Evolutionary conservation across 2,329 filamentous ascomycete genomes (phyloP).

Genomic region (Cytospora mali): DNA sequence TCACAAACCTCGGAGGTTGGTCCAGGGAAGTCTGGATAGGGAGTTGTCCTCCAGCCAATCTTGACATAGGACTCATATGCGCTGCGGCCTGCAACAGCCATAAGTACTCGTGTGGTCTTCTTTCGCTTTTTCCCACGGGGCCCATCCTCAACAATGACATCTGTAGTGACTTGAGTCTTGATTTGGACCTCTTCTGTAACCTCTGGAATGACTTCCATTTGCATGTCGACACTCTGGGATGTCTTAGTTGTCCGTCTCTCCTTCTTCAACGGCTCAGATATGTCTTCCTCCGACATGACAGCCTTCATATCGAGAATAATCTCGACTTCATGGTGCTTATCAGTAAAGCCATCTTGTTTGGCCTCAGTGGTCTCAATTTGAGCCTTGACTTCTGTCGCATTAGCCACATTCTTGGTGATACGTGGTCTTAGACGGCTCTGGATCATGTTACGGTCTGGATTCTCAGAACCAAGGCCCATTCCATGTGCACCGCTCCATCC

Average conservation of each 20-base stretch:
- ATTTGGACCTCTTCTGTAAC: background rate
- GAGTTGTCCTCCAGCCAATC: constrained; percentile 38
- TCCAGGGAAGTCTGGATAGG: constrained; percentile 67
- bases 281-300: background rate
- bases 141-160: background rate
- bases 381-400: background rate
- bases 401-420: constrained; percentile 4
- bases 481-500: constrained; percentile 13
- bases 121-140: background rate
- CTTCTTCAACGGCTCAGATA: background rate
- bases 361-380: background rate
- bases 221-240: background rate
- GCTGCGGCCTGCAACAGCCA: constrained; percentile 11
- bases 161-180: background rate
- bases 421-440: constrained; percentile 7
- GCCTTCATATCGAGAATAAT: background rate
- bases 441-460: background rate
- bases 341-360: background rate
- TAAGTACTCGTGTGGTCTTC: background rate
- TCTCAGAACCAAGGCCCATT: background rate
- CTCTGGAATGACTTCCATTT: background rate
- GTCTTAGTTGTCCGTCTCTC: background rate
- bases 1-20: constrained; percentile 72
- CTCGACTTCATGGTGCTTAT: background rate
- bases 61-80: constrained; percentile 21